These are phyloP conservation scores for Taiozyma onychis DNA, from an alignment of 1,139 yeast species.

Conservation along the genomic window DNA sequence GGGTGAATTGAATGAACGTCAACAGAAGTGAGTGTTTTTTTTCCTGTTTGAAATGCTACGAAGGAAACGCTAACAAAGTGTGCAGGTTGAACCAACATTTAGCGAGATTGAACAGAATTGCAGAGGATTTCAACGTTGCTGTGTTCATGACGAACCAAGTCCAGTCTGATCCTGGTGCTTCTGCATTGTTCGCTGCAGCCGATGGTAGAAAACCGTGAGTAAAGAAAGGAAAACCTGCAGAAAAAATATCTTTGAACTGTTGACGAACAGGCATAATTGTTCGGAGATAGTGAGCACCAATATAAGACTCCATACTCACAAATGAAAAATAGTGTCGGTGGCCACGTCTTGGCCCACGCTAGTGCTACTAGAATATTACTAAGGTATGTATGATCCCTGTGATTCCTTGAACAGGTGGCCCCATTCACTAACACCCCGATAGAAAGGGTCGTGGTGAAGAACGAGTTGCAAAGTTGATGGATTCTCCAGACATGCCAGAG, in stretches of 20 bases:
- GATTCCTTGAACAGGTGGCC: background rate
- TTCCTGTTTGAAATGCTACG: slow-evolving; percentile 8
- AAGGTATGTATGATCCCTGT: slow-evolving; percentile 17
- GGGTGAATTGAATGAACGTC: slow-evolving; percentile 57
- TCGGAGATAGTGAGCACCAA: background rate
- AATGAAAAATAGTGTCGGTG: slow-evolving; percentile 38
- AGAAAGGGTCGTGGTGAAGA: slow-evolving; percentile 64
- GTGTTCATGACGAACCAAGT: slow-evolving; percentile 59
- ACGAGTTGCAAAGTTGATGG: slow-evolving; percentile 56
- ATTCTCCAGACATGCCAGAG: slow-evolving; percentile 61
- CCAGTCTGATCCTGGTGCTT: slow-evolving; percentile 66
- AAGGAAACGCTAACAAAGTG: background rate
- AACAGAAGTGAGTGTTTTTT: slow-evolving; percentile 33
- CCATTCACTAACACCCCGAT: background rate
- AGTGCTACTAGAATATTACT: slow-evolving; percentile 55
- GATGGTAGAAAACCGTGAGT: slow-evolving; percentile 55
- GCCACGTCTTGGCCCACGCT: slow-evolving; percentile 60
- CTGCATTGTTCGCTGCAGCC: slow-evolving; percentile 56
- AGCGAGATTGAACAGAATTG: slow-evolving; percentile 43
- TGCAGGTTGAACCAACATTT: slow-evolving; percentile 45
- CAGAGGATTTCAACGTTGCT: slow-evolving; percentile 56
- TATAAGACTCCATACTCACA: background rate
- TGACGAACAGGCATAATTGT: background rate
- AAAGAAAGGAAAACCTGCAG: background rate
- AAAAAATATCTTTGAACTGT: background rate